Base-by-base conservation (phyloP, 805 yeast species). In the Phaffomyces opuntiae region DNA sequence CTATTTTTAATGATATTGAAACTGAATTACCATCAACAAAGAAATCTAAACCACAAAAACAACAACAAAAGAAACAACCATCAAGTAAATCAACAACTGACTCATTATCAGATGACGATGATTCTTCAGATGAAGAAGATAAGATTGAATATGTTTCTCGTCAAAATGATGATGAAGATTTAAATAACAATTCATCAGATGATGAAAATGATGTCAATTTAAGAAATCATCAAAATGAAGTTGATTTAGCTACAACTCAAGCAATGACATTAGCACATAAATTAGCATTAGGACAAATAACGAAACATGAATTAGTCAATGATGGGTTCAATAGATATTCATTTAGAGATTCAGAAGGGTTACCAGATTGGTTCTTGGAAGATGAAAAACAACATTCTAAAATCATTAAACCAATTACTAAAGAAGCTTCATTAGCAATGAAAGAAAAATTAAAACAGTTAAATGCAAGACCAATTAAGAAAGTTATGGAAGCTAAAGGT, bases 221-320 rank as follows among this genome's bases (percentile, higher is more conserved):
- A 51, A 70, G 67, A 57, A 68, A 64, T 26, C 87, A 84, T 53
- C 69, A 77, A 48, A 73, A 78, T 43, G 83, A 79, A 49, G 80
- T 87, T 42, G 96, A 87, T 52, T 70, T 90, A 49, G 95, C 93
- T 17, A 89, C 96, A 2, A 95, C 85, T 1, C 95, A 89, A 63
- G 96, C 96, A 6, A 93, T 93, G 99, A 93, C 99, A 0, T 70
- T 93, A 57, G 99, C 99, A 0, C 99, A 93, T 62, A 89, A 93
- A 65, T 73, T 93, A 36, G 99, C 98, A 0, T 65, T 88, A 25
- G 96, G 96, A 9, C 89, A 87, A 58, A 85, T 74, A 70, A 78
- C 82, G 42, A 89, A 83, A 61, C 83, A 87, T 56, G 96, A 89
- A 59, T 70, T 91, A 46, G 70, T 87, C n/a, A 88, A 89, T 58